A percentile compares a stretch with the other conserved stretches of the same genome.
phyloP scores from a whole-genome alignment of 2,329 filamentous ascomycete genomes.

The Fusarium sacchari region DNA sequence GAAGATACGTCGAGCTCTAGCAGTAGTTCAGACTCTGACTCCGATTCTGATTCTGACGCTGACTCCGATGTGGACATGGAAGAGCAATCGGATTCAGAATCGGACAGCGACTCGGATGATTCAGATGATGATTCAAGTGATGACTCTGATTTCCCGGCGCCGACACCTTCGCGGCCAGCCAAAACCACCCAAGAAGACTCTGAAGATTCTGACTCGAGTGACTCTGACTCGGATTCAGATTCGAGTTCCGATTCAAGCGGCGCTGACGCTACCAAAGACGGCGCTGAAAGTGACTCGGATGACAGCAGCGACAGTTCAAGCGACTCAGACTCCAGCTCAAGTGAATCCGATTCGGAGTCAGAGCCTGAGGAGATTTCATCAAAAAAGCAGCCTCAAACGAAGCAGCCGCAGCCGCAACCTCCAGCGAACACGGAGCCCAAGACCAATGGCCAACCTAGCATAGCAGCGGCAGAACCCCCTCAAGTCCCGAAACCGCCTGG shows the following conservation, averaged over 20 bases:
- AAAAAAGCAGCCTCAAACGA: conserved; percentile 36
- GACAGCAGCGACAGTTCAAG: conserved; percentile 33
- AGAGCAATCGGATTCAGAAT: conserved; percentile 49
- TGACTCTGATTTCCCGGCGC: neutral
- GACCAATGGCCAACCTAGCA: neutral
- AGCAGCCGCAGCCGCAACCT: neutral
- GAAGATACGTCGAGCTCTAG: conserved; percentile 30
- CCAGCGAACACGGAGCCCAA: neutral
- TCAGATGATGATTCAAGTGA: neutral
- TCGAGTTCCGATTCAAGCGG: conserved; percentile 1
- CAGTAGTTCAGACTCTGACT: conserved; percentile 44
- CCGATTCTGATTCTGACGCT: conserved; percentile 41
- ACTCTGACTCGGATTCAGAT: conserved; percentile 2
- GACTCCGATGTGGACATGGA: conserved; percentile 50
- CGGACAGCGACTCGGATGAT: conserved; percentile 13
- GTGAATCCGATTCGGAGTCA: conserved; percentile 45
- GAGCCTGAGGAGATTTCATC: conserved; percentile 52
- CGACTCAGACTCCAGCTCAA: conserved; percentile 35
- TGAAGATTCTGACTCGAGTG: conserved; percentile 19
- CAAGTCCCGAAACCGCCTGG: conserved; percentile 46
- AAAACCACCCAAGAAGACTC: neutral
- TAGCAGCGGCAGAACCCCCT: neutral
- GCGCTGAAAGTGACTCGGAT: conserved; percentile 18
- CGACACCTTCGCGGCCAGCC: neutral
- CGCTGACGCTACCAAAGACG: conserved; percentile 2